Percentiles rank a stretch among this genome's conserved stretches.
Conservation (phyloP, 305 asterid species). For the Fraxinus sp. region DNA sequence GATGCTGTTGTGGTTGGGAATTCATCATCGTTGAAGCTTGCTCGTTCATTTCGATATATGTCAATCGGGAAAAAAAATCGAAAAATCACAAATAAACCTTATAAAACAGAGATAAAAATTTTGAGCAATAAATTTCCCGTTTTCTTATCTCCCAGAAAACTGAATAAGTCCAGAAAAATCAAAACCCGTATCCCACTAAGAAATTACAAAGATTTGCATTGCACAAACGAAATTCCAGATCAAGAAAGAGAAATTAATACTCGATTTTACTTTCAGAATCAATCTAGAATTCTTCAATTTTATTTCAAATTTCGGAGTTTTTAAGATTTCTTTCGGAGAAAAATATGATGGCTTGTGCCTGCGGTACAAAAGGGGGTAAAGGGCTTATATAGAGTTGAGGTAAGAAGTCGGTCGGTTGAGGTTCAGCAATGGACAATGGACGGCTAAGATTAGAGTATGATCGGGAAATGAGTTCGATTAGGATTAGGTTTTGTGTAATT, state of each 20-base stretch:
- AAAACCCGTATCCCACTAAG: neutral
- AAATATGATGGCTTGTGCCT: neutral
- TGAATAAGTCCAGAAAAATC: neutral
- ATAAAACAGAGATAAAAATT: neutral
- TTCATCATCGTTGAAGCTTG: neutral
- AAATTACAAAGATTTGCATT: neutral
- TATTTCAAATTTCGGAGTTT: neutral
- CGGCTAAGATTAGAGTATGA: constrained; percentile 25
- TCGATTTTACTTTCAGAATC: neutral
- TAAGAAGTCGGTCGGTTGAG: constrained; percentile 18
- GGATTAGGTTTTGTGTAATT: constrained; percentile 16
- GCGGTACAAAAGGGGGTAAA: neutral
- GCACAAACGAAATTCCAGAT: neutral
- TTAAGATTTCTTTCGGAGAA: neutral
- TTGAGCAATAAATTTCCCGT: neutral
- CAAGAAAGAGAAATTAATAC: neutral
- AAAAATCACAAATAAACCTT: neutral
- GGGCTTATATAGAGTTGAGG: constrained; percentile 12
- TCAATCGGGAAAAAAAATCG: neutral
- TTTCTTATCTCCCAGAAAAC: neutral
- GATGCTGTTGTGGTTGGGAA: neutral
- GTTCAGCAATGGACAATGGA: neutral
- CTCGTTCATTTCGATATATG: neutral
- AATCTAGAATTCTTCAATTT: neutral
- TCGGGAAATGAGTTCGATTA: constrained; percentile 20